Conservation (phyloP, 305 asterid genomes). For the Solanum hybrid region DNA sequence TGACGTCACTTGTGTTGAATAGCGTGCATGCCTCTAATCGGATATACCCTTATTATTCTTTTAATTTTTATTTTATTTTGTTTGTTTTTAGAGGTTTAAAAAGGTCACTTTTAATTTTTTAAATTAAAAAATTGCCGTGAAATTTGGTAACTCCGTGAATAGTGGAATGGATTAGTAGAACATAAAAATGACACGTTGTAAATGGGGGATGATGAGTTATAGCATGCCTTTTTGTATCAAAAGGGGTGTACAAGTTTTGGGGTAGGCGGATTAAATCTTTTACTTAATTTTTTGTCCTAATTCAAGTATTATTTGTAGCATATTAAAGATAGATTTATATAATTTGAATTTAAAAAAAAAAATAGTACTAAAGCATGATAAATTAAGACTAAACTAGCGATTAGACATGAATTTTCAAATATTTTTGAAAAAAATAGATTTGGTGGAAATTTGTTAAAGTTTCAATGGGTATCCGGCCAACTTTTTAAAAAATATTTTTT, state of each 20-base stretch:
- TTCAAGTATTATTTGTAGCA: not conserved
- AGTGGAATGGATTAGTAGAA: not conserved
- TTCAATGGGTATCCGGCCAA: not conserved
- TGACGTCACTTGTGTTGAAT: not conserved
- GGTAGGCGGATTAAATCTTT: not conserved
- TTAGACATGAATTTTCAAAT: not conserved
- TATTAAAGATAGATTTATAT: not conserved
- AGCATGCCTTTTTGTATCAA: not conserved
- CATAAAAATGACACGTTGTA: not conserved
- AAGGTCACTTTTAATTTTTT: not conserved
- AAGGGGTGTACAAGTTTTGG: not conserved
- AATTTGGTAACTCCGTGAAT: not conserved
- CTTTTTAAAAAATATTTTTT: too few species aligned
- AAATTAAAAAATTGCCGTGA: not conserved
- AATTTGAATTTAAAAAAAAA: not conserved
- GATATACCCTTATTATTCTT: not conserved
- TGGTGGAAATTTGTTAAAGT: not conserved
- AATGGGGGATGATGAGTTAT: not conserved
- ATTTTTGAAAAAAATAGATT: not conserved
- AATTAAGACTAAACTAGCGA: not conserved
- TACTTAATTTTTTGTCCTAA: not conserved
- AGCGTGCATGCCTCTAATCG: not conserved
- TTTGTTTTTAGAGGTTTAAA: not conserved
- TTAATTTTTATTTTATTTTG: not conserved
- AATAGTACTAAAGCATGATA: not conserved